phyloP scores from a whole-genome alignment of 1,284 basidiomycete genomes.

The Apiotrichum gamsii region DNA sequence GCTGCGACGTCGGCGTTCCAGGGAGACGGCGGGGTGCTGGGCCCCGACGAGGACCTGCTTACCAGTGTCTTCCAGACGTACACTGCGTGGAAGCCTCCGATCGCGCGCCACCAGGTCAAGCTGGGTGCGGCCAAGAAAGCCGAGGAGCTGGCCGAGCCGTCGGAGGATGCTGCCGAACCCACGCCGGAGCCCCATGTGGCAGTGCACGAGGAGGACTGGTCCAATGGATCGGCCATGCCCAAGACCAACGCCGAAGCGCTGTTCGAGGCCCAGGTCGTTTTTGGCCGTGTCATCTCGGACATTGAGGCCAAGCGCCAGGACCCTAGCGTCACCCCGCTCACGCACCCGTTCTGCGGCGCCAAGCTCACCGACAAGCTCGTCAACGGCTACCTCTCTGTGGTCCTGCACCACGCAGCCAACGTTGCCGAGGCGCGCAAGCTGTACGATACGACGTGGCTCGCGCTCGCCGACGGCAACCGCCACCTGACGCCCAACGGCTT shows the following conservation, averaged over 20 bases:
- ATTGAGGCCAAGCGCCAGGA: constrained; percentile 12
- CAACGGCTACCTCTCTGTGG: constrained; percentile 75
- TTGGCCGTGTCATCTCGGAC: constrained; percentile 62
- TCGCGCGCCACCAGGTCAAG: constrained; percentile 7
- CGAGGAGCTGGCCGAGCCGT: constrained; percentile 1
- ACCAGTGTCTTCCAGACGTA: constrained; percentile 82
- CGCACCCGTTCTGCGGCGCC: constrained; percentile 57
- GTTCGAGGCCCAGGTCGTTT: constrained; percentile 63
- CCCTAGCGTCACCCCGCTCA: constrained; percentile 19
- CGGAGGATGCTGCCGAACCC: neutral
- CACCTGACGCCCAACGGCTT: constrained; percentile 51
- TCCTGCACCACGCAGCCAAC: constrained; percentile 50
- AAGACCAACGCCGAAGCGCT: constrained; percentile 68
- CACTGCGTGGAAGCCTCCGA: constrained; percentile 62
- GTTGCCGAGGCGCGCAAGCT: constrained; percentile 50
- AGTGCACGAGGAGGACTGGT: neutral
- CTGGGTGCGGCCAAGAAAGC: neutral
- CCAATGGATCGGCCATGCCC: constrained; percentile 35
- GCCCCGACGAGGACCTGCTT: constrained; percentile 68
- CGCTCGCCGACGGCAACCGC: constrained; percentile 36
- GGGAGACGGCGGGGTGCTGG: constrained; percentile 7
- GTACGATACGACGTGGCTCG: constrained; percentile 30
- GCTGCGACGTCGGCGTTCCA: constrained; percentile 45
- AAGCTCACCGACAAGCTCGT: constrained; percentile 59
- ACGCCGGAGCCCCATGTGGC: constrained; percentile 4